Base-by-base conservation (phyloP, 495 filamentous ascomycete genomes). In the Hypoxylon perforatum region DNA sequence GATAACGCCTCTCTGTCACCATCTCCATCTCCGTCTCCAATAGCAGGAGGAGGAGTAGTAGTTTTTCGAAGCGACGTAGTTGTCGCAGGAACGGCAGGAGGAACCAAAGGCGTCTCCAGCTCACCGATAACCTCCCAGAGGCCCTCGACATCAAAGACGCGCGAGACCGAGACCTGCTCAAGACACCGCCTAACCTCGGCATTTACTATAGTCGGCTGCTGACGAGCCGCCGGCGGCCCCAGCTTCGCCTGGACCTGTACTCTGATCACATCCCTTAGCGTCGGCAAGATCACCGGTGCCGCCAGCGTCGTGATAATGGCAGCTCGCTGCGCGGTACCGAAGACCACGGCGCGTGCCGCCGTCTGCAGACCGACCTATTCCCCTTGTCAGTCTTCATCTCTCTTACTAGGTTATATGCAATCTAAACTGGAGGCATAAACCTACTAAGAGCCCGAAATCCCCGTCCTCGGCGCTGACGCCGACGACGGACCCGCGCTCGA, bases 141-240 rank as follows among this genome's bases (percentile, higher is more conserved):
- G 3, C 87, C 87, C 54, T 84, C 79, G 17, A 86, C 66, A 62
- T 90, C 86, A 69, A 89, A 88, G 5, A 89, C 81, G 3, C 83
- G 69, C 57, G 86, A 83, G 38, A 90, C 81, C 19, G 76, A 77
- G 8, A 87, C 77, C 21, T 75, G 73, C 38, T 85, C 82, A 0
- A 90, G 74, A 52, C 79, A 79, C 35, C 56, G 61, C 46, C 69
- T 67, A 7, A 77, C 61, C 10, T 55, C 58, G 8, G 12, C 57
- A 14, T 63, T 60, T 0, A 61, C 61, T 0, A 61, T 58, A 17
- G 30, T 58, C 44, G 50, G 45, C 44, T 63, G 54, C 45, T 63
- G 38, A 0, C 57, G 54, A 7, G 52, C 36, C n/a, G 54, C 60
- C 11, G 62, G 15, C 8, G 62, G 65, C 3, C 69, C 63, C 1